Evolutionary conservation across 2,329 filamentous ascomycete genomes (phyloP), one percentile per base, ranked within the genome.

Genomic region (Arthroderma sp.): DNA sequence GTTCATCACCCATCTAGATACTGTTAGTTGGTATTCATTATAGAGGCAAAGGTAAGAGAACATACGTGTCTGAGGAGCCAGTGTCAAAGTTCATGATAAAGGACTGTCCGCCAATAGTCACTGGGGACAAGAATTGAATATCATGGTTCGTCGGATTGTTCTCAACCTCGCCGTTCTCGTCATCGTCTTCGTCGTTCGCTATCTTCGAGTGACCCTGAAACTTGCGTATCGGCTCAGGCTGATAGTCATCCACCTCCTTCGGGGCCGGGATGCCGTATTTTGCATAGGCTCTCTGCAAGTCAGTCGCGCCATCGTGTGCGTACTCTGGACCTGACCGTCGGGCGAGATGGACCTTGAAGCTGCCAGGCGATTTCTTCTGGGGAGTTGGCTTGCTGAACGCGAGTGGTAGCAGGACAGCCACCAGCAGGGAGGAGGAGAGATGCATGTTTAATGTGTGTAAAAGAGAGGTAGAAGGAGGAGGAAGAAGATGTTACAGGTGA

Each of bases 11-110:
- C 85, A 89, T 56, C 80, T 82, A 63, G 38, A n/a, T n/a, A 37
- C 55, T 39, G n/a, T 47, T n/a, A 28, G 5, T 19, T 38, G 17
- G 38, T 25, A 21, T 35, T n/a, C 38, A 21, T 9, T 11, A 35
- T 17, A 52, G n/a, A n/a, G 25, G 15, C 15, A 28, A 8, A 51
- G 13, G 28, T 13, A 19, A 13, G 9, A 21, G 39, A 57, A 68
- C 79, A 67, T 76, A 82, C 74, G 87, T 77, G 69, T 88, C 86
- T 11, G 85, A 80, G 1, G 85, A 88, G 58, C 86, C 86, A n/a
- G 84, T 85, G 70, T 89, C 86, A 66, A 89, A 87, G 68, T 87
- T 81, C 67, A 89, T 72, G 65, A 83, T 81, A 58, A 89, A 65
- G 3, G 76, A 79, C 71, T 88, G 85, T 4, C 82, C 83, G 59